A percentile compares a stretch with the other conserved stretches of the same genome.
These are phyloP conservation scores for Ascochyta koolunga DNA, from an alignment of 2,329 filamentous ascomycete genomes.

Conservation along the genomic window DNA sequence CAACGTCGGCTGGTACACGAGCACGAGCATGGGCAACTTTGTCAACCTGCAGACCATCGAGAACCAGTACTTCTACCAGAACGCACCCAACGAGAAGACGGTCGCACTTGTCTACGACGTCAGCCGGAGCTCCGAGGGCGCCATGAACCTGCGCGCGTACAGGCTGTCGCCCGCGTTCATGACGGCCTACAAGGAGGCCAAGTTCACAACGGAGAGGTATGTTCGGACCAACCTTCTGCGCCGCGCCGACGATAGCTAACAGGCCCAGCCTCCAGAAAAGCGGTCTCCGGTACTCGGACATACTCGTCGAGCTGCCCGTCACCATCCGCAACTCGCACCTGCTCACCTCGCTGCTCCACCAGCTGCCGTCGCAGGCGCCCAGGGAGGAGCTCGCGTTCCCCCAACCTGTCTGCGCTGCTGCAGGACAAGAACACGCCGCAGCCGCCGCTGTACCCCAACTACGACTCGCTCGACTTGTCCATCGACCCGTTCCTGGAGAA, in stretches of 20 bases:
- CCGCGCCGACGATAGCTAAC: constrained; percentile 57
- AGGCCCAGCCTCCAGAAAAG: constrained; percentile 82
- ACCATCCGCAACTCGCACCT: constrained; percentile 96
- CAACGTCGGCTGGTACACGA: constrained; percentile 98
- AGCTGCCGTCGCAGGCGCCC: constrained; percentile 73
- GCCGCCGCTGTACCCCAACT: constrained; percentile 80
- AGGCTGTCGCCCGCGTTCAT: constrained; percentile 87
- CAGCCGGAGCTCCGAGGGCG: constrained; percentile 90
- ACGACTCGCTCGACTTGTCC: constrained; percentile 86
- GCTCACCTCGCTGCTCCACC: constrained; percentile 92
- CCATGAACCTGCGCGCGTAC: constrained; percentile 88
- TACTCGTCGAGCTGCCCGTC: constrained; percentile 88
- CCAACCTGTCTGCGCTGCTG: constrained; percentile 78
- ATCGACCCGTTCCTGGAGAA: constrained; percentile 99
- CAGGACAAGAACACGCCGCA: constrained; percentile 64
- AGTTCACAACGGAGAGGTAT: constrained; percentile 95
- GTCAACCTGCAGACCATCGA: constrained; percentile 94
- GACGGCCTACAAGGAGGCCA: constrained; percentile 91
- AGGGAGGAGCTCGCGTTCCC: constrained; percentile 73
- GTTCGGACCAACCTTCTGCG: constrained; percentile 63
- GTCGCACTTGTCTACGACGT: constrained; percentile 94
- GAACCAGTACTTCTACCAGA: constrained; percentile 98
- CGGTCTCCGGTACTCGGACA: constrained; percentile 91
- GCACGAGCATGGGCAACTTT: constrained; percentile 98
- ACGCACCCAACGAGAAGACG: constrained; percentile 82